Base-by-base conservation (phyloP, 495 filamentous ascomycete genomes). In the Penicillium lividum region DNA sequence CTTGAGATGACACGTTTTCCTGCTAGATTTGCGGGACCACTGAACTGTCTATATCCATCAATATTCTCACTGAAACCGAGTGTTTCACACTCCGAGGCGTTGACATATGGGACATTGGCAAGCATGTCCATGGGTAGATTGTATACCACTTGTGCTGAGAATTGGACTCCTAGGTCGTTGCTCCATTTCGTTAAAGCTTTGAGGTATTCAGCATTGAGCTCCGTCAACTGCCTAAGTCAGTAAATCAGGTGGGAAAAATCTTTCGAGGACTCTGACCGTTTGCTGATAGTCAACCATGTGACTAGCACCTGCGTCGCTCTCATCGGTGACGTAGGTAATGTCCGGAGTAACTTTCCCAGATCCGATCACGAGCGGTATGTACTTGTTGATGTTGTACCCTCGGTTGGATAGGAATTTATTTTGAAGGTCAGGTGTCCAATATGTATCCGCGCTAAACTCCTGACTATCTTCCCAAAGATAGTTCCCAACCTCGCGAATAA, bases 391-490 rank as follows among this genome's bases (percentile, higher is more conserved):
- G 13, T 16, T 38, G 29, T 77, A 76, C 7, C 71, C 69, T 16
- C 73, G 62, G 47, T 68, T 71, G 1, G 62, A 56, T 28, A 70
- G 56, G 46, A 78, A 78, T 11, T 76, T 53, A 3, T 70, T 42
- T 1, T 78, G 79, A 13, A 83, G 66, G 7, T 65, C 72, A 7
- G 68, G 70, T 0, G 77, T 78, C 80, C 80, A 82, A 34, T 68
- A 77, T 9, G 76, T 64, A 11, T 71, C 62, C 0, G 69, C 68
- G 29, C 54, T 62, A 36, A 77, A 73, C 51, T 81, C 78, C 29
- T 79, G 64, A 45, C 77, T 80, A 57, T 84, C 81, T 54, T 83
- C 80, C 81, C 81, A 83, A 3, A 73, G 72, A 63, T 80, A 81
- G 27, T 72, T 70, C 0, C 74, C 77, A 16, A 81, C 74, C 7